Conservation (phyloP, 345 rosid species). For the Iberis pinnata region DNA sequence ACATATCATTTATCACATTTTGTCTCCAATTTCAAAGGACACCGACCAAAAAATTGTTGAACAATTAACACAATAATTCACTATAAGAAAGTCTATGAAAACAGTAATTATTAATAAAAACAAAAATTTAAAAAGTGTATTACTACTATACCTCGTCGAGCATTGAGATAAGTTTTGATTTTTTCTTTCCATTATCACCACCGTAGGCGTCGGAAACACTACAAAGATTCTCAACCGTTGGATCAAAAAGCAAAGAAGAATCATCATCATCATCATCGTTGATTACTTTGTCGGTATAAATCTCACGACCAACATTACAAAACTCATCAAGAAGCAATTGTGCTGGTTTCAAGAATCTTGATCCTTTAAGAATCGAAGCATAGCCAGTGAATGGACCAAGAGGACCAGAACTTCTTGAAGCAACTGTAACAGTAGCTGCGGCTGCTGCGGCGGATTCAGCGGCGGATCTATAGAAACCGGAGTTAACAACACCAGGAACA, state of each 20-base stretch:
- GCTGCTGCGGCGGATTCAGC: conserved; percentile 17
- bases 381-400: conserved; percentile 65
- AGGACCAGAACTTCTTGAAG: conserved; percentile 49
- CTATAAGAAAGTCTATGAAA: background rate
- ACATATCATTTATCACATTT: conserved; percentile 27
- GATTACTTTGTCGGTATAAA: conserved; percentile 41
- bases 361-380: conserved; percentile 67
- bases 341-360: conserved; percentile 83
- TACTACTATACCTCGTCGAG: conserved; percentile 66
- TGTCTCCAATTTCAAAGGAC: conserved; percentile 23
- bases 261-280: conserved; percentile 39
- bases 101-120: background rate
- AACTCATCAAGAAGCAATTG: conserved; percentile 77
- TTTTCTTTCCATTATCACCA: conserved; percentile 50
- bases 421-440: conserved; percentile 29
- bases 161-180: conserved; percentile 71
- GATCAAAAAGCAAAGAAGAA: conserved; percentile 50
- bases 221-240: conserved; percentile 39
- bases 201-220: conserved; percentile 25
- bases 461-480: conserved; percentile 23
- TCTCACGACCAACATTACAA: conserved; percentile 53
- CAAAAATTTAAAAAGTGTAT: background rate
- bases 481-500: conserved; percentile 21
- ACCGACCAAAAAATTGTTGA: conserved; percentile 28
- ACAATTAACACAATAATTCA: conserved; percentile 9